Evolutionary conservation across 208 protist genomes (phyloP), one percentile per base, ranked within the genome.

Genomic region (Leishmania mexicana): DNA sequence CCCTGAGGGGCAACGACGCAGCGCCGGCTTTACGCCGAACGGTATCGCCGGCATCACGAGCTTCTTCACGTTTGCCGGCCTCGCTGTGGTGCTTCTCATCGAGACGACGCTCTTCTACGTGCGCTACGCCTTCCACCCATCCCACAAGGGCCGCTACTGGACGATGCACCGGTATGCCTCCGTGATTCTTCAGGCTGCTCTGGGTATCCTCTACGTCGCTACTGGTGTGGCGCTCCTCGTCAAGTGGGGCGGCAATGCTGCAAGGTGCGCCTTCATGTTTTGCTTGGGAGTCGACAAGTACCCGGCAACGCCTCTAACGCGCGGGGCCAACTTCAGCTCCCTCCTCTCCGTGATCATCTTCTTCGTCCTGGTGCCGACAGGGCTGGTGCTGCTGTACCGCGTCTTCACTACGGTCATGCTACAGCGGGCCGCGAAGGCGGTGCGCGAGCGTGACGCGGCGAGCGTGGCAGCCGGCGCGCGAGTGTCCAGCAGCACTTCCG

Each of bases 261-360:
- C 58, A 60, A 35, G 28, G 53, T 87, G 84, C 60, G 75, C 31
- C 57, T 73, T 76, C 35, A n/a, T 87, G 5, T 81, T 87, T 60
- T 87, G 84, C 67, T n/a, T 83, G 17, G 75, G 80, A 1, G n/a
- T 65, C 15, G 51, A 84, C 40, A 70, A 68, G 24, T 74, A 85
- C 28, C 75, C 74, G 2, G 38, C 11, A 7, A 5, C 21, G 0
- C 1, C 21, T 11, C 35, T 21, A 21, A 42, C 57, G 19, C 42
- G 49, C 4, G 78, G 79, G 1, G 62, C 76, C 8, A 51, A 49
- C 60, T 78, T 82, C 78, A 40, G 77, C 45, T 15, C 28, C 2
- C 6, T 75, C n/a, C 51, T 83, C 57, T 54, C 62, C 35, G 17
- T 40, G 15, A 60, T 83, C 35, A 40, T 57, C 10, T 65, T 80